Conservation (phyloP, 495 filamentous ascomycete species). For the Annulohypoxylon stygium region DNA sequence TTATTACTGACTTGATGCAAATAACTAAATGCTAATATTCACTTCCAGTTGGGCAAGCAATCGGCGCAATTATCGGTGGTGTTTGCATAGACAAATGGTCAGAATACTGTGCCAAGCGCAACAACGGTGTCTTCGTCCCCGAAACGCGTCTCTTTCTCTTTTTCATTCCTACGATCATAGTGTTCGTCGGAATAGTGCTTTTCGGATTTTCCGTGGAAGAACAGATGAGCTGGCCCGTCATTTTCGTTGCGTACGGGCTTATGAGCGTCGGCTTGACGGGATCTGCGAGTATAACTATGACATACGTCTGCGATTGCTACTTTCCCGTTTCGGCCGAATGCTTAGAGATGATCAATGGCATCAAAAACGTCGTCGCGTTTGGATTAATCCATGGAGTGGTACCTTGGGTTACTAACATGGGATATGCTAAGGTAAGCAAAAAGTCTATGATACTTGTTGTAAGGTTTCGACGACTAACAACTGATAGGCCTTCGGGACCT, state of each 20-base stretch:
- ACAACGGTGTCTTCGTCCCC: constrained; percentile 26
- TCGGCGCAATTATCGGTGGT: constrained; percentile 20
- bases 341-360: constrained; percentile 27
- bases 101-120: constrained; percentile 20
- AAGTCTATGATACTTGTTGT: background rate
- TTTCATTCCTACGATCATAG: constrained; percentile 18
- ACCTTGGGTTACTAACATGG: constrained; percentile 20
- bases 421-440: constrained; percentile 16
- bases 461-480: background rate
- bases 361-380: constrained; percentile 31
- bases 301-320: constrained; percentile 30
- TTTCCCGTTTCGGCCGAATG: constrained; percentile 28
- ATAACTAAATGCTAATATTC: background rate
- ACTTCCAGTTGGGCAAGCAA: constrained; percentile 14
- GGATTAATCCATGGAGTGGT: constrained; percentile 19
- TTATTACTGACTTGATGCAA: background rate
- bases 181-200: constrained; percentile 23
- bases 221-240: constrained; percentile 23
- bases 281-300: constrained; percentile 25
- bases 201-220: constrained; percentile 22
- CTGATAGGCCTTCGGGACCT: constrained; percentile 20
- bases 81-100: constrained; percentile 23
- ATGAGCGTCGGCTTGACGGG: constrained; percentile 25
- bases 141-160: constrained; percentile 25
- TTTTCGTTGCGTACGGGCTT: constrained; percentile 24